Conservation (phyloP, 208 protist species). For the Acanthamoeba castellanii region DNA sequence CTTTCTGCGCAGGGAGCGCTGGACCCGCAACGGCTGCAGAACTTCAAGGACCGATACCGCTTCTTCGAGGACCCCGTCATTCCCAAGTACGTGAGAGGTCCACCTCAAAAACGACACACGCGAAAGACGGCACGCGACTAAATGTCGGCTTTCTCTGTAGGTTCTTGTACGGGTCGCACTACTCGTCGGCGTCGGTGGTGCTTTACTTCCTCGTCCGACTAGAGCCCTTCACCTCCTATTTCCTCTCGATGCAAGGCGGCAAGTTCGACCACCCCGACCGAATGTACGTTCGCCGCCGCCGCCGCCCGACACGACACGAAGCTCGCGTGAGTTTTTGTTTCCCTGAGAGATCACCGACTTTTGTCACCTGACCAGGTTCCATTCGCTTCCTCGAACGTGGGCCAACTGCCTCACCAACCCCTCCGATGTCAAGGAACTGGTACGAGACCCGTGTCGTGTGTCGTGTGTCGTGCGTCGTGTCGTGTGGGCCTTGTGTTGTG, state of each 20-base stretch:
- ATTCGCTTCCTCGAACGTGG: constrained; percentile 93
- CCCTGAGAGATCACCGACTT: neutral
- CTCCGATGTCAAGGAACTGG: constrained; percentile 93
- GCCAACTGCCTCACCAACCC: constrained; percentile 86
- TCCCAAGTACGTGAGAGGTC: neutral
- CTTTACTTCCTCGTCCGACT: constrained; percentile 97
- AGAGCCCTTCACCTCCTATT: constrained; percentile 97
- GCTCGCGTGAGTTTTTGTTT: neutral
- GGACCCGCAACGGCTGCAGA: neutral
- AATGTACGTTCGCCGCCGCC: constrained; percentile 82
- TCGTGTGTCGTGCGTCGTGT: neutral
- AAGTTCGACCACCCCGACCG: constrained; percentile 72
- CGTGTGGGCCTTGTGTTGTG: neutral
- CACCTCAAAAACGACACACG: too few species aligned
- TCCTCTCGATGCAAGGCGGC: constrained; percentile 87
- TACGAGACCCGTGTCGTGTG: neutral
- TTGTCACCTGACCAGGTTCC: constrained; percentile 94
- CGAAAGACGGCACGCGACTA: too few species aligned
- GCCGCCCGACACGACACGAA: too few species aligned
- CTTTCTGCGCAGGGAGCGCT: constrained; percentile 42
- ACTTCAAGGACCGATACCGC: constrained; percentile 46
- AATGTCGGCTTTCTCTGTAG: constrained; percentile 75
- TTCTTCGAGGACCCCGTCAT: constrained; percentile 71
- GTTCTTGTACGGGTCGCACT: constrained; percentile 99
- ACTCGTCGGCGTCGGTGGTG: constrained; percentile 96